Conservation (phyloP, 208 protist genomes). For the Trypanosomatidae sp. region DNA sequence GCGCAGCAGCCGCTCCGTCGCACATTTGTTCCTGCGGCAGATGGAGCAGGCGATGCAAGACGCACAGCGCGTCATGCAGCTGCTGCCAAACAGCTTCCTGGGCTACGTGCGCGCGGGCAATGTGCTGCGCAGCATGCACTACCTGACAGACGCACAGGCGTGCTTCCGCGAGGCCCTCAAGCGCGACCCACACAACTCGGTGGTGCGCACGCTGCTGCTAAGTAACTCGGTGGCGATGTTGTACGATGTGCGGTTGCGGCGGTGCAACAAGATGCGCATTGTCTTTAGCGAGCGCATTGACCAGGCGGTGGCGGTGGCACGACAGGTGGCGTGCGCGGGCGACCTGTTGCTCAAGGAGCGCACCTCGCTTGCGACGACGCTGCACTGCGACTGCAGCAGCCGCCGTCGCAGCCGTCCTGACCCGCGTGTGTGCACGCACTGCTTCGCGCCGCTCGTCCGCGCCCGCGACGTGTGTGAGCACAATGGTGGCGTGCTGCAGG, state of each 20-base stretch:
- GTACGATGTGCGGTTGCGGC: conserved; percentile 23
- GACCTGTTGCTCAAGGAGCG: conserved; percentile 22
- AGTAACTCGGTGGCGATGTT: conserved; percentile 55
- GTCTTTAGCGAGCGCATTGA: conserved; percentile 13
- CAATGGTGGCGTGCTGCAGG: conserved; percentile 18
- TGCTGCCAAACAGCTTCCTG: conserved; percentile 25
- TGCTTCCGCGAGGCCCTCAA: conserved; percentile 49
- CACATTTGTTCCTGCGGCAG: conserved; percentile 28
- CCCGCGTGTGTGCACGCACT: conserved; percentile 36
- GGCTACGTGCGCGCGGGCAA: conserved; percentile 74
- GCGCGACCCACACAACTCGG: conserved; percentile 17
- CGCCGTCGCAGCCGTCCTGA: no score
- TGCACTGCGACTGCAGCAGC: conserved; percentile 3
- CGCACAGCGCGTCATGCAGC: conserved; percentile 42
- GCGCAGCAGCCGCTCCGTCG: conserved; percentile 59
- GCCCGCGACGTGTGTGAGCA: conserved; percentile 11
- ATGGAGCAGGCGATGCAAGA: conserved; percentile 34
- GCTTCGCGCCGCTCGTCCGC: conserved; percentile 26
- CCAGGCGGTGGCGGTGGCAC: conserved; percentile 14
- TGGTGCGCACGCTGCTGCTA: conserved; percentile 27
- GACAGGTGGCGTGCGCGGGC: conserved; percentile 7
- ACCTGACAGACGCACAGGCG: conserved; percentile 43
- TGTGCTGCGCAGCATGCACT: conserved; percentile 47
- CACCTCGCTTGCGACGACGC: conserved; percentile 3
- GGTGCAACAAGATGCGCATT: conserved; percentile 19